These are phyloP conservation scores for Starmerella vitae DNA, from an alignment of 805 yeast species.

Conservation along the genomic window DNA sequence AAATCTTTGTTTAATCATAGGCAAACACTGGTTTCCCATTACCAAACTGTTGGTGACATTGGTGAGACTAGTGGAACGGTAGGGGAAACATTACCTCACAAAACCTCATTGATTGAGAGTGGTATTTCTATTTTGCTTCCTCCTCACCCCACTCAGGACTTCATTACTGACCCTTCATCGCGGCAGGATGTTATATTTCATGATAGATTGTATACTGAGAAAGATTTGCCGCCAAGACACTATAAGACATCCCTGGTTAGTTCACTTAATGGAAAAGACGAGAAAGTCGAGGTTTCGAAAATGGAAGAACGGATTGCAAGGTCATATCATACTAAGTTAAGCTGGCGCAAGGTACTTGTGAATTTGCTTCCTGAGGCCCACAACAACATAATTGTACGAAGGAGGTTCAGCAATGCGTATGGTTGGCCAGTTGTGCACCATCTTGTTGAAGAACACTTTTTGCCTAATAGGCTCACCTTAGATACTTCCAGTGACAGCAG, in stretches of 20 bases:
- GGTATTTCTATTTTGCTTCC: slow-evolving; percentile 68
- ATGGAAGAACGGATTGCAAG: slow-evolving; percentile 75
- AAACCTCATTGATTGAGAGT: slow-evolving; percentile 62
- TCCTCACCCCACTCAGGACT: slow-evolving; percentile 60
- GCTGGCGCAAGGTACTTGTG: slow-evolving; percentile 87
- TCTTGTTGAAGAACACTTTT: slow-evolving; percentile 53
- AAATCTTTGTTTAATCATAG: slow-evolving; percentile 5
- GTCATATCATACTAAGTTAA: slow-evolving; percentile 68
- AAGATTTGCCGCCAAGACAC: slow-evolving; percentile 49
- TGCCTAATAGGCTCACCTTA: not conserved
- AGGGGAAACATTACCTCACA: slow-evolving; percentile 24
- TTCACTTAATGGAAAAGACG: slow-evolving; percentile 6
- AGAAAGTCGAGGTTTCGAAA: slow-evolving; percentile 27
- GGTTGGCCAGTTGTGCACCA: slow-evolving; percentile 93
- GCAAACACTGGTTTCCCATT: not conserved
- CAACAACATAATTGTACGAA: slow-evolving; percentile 76
- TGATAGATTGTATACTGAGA: slow-evolving; percentile 57
- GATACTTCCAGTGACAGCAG: not conserved
- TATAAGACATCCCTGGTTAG: slow-evolving; percentile 15
- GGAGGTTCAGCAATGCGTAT: slow-evolving; percentile 81
- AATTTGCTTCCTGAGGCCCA: slow-evolving; percentile 86
- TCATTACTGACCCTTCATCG: slow-evolving; percentile 49
- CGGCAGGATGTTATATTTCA: slow-evolving; percentile 64
- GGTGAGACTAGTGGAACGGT: slow-evolving; percentile 3
- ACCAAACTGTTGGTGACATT: slow-evolving; percentile 6